Percentiles rank a stretch among this genome's conserved stretches.
These are phyloP conservation scores for Candida xiaguanensis DNA, from an alignment of 805 yeast genomes.

Conservation along the genomic window DNA sequence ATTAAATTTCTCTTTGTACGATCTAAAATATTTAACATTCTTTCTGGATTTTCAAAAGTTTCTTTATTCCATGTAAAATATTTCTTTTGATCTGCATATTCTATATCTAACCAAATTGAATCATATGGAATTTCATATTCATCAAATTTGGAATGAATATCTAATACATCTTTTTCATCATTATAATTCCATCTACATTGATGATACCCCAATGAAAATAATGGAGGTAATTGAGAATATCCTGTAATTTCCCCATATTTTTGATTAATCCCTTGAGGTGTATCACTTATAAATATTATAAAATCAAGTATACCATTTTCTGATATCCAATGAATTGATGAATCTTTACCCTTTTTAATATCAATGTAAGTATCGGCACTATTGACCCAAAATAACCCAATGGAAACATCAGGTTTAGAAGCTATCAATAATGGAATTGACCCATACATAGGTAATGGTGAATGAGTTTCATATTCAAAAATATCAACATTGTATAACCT, in stretches of 20 bases:
- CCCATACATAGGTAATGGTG: constrained; percentile 92
- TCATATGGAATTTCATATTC: constrained; percentile 76
- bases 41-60: constrained; percentile 68
- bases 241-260: constrained; percentile 75
- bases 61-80: constrained; percentile 88
- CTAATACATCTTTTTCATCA: constrained; percentile 80
- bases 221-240: constrained; percentile 63
- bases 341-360: constrained; percentile 39
- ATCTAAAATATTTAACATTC: constrained; percentile 63
- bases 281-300: constrained; percentile 58
- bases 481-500: constrained; percentile 90
- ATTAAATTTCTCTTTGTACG: constrained; percentile 77
- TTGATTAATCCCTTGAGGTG: constrained; percentile 52
- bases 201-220: constrained; percentile 84
- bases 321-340: constrained; percentile 83
- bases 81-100: constrained; percentile 80
- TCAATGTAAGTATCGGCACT: constrained; percentile 92
- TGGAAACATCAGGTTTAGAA: constrained; percentile 50
- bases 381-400: constrained; percentile 88
- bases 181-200: constrained; percentile 98
- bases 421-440: constrained; percentile 86
- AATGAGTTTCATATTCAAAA: constrained; percentile 83
- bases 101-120: constrained; percentile 92
- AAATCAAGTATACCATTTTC: constrained; percentile 85
- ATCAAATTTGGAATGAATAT: constrained; percentile 68